Evolutionary conservation across 768 basidiomycete species (phyloP), one percentile per base, ranked within the genome.

Genomic region (Amanita exitialis): DNA sequence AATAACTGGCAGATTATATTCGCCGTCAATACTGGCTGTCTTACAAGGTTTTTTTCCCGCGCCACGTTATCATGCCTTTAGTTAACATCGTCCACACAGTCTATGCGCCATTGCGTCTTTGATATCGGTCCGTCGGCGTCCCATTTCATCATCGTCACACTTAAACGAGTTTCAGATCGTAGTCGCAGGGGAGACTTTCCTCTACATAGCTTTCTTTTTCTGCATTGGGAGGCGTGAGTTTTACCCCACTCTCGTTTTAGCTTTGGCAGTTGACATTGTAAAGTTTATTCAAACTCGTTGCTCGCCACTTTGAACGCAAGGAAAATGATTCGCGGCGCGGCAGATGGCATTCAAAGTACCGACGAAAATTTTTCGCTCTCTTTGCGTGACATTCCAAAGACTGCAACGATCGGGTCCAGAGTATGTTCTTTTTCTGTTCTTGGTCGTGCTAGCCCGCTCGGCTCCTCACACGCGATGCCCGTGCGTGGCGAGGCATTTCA

Each of bases 281-380:
- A 36, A 80, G 78, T 82, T 4, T 82, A 80, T 58, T 74, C 76
- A 36, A 82, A 80, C 58, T 72, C 78, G 4, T 72, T 82, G n/a
- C 70, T 82, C 8, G 77, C 78, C 0, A 79, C 79, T 0, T 69
- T 80, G 46, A 82, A 82, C 46, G 76, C 76, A 9, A 68, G 79
- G 4, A 73, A 72, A 47, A 69, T 67, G 64, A 70, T 80, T 47
- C 71, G 71, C 35, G 66, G 62, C 6, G 58, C 69, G 0, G 65
- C 64, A 2, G 70, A 71, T 37, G 67, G 63, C 3, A 61, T 73
- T 10, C 64, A 71, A 44, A 73, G 57, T 54, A 71, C 70, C 20
- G 71, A 69, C 49, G 71, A 72, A 23, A 66, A 71, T 46, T 37
- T 70, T 23, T 67, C 69, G 15, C 57, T 72, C 4, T 73, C 72